Base-by-base conservation (phyloP, 2,329 filamentous ascomycete genomes). In the Cladophialophora psammophila region DNA sequence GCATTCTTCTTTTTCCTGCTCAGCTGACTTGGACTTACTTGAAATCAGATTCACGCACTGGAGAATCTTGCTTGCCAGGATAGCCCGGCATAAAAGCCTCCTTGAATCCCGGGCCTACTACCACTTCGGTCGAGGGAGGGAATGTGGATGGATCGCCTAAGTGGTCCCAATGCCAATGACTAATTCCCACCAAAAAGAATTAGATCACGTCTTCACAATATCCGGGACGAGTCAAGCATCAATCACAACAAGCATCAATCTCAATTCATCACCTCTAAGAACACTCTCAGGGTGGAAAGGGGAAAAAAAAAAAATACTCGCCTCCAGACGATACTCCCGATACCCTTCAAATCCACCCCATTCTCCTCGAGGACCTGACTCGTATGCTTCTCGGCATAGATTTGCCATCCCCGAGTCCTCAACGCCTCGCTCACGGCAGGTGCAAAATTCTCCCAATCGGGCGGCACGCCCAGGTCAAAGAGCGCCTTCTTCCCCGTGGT, bases 81-180 rank as follows among this genome's bases (percentile, higher is more conserved):
- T 78, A 83, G 0, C 83, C 85, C 0, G 85, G 85, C 2, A 81
- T 71, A 70, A 83, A 80, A 0, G 74, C 75, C 2, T 79, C 67
- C 57, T 80, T 83, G 74, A 86, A 83, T 0, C 85, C 85, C 0
- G 84, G 81, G 0, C 85, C 86, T 4, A 87, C 84, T 31, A 87
- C 70, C 0, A 88, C 72, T 12, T 82, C 78, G 0, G 84, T 85
- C n/a, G 63, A 53, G 2, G 36, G 2, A 13, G 66, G 66, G 60
- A 69, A 73, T 0, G 63, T 68, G 3, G 69, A 70, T 6, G 67
- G 64, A 20, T 70, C 67, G 3, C 71, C 69, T 15, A 68, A 66
- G 26, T 72, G 70, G 35, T 72, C 71, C 56, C 61, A 72, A 53
- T 72, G 71, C 64, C 64, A 69, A 40, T 73, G 72, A 57, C 69